Conservation (phyloP, 148 eudicot species). For the Rhododendron mucronatum region DNA sequence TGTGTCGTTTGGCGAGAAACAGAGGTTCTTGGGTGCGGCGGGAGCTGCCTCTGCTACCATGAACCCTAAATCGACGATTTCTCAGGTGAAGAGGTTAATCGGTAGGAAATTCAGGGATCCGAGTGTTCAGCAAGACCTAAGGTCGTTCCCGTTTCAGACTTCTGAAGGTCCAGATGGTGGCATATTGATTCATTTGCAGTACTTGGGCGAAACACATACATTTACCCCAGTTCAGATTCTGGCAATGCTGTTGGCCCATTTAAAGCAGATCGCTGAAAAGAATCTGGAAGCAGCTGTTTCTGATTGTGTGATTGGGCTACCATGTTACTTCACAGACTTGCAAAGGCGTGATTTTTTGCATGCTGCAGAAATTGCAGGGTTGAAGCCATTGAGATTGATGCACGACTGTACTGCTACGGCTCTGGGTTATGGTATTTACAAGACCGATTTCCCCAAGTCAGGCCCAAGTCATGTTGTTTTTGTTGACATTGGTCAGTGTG, state of each 20-base stretch:
- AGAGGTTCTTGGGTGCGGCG: slow-evolving; percentile 75
- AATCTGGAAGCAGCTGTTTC: slow-evolving; percentile 41
- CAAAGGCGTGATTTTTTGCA: slow-evolving; percentile 70
- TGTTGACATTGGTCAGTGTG: slow-evolving; percentile 95
- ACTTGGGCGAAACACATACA: slow-evolving; percentile 44
- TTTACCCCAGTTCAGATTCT: slow-evolving; percentile 80
- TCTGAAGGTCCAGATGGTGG: slow-evolving; percentile 73
- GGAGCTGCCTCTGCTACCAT: slow-evolving; percentile 65
- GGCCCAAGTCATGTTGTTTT: slow-evolving; percentile 54
- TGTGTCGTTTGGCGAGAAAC: slow-evolving; percentile 89
- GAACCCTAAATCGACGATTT: slow-evolving; percentile 82
- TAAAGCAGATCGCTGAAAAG: slow-evolving; percentile 72
- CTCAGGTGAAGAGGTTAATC: slow-evolving; percentile 82
- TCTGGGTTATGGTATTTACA: slow-evolving; percentile 91
- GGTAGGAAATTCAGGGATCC: slow-evolving; percentile 55
- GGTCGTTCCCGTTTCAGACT: slow-evolving; percentile 66
- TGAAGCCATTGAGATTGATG: slow-evolving; percentile 70
- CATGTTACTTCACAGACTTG: slow-evolving; percentile 71
- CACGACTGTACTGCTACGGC: slow-evolving; percentile 95
- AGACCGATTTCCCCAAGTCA: slow-evolving; percentile 40
- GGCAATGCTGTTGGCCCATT: slow-evolving; percentile 87
- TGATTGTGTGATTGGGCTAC: slow-evolving; percentile 83
- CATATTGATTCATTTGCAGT: slow-evolving; percentile 58
- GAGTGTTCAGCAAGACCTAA: slow-evolving; percentile 59
- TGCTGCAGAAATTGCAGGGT: slow-evolving; percentile 72